Percentiles rank a stretch among this genome's conserved stretches.
Evolutionary conservation across 176 grass and related monocot species (phyloP).

Genomic region (Triticum urartu): DNA sequence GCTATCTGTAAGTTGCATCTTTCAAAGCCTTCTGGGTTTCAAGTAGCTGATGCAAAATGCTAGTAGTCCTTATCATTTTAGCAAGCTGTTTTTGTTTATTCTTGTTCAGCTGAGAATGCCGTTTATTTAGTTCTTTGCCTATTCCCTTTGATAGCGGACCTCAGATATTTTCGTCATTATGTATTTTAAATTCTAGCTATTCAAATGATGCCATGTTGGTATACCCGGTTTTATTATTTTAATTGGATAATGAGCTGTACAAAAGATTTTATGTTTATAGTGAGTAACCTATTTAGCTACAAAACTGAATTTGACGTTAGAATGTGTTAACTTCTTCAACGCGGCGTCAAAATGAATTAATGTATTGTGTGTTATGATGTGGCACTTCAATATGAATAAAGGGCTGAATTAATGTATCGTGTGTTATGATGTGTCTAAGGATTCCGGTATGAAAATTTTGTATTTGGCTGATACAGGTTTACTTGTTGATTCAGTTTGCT

Average conservation of each 20-base stretch:
- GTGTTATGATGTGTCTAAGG: not conserved
- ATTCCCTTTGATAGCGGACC: constrained; percentile 6
- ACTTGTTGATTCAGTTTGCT: constrained; percentile 20
- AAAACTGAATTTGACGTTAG: not conserved
- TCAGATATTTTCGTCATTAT: not conserved
- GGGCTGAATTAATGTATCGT: not conserved
- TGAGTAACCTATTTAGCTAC: not conserved
- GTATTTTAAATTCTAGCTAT: constrained; percentile 3
- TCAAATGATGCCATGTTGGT: constrained; percentile 14
- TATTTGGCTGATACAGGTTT: constrained; percentile 24
- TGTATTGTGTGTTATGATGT: not conserved
- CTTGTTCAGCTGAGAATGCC: constrained; percentile 1
- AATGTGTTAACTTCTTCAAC: not conserved
- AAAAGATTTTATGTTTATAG: not conserved
- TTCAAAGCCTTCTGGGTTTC: constrained; percentile 14
- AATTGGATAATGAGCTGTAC: constrained; percentile 7
- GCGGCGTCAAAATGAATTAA: not conserved
- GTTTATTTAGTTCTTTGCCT: constrained; percentile 7
- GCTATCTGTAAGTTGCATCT: constrained; percentile 52
- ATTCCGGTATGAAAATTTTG: not conserved
- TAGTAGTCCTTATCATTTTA: constrained; percentile 15
- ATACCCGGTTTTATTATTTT: constrained; percentile 17
- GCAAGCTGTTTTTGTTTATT: constrained; percentile 11
- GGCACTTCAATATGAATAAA: not conserved
- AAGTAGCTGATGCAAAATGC: constrained; percentile 8